Percentiles rank a stretch among this genome's conserved stretches.
These are phyloP conservation scores for Datisca glomerata DNA, from an alignment of 306 rosid genomes.

Conservation along the genomic window DNA sequence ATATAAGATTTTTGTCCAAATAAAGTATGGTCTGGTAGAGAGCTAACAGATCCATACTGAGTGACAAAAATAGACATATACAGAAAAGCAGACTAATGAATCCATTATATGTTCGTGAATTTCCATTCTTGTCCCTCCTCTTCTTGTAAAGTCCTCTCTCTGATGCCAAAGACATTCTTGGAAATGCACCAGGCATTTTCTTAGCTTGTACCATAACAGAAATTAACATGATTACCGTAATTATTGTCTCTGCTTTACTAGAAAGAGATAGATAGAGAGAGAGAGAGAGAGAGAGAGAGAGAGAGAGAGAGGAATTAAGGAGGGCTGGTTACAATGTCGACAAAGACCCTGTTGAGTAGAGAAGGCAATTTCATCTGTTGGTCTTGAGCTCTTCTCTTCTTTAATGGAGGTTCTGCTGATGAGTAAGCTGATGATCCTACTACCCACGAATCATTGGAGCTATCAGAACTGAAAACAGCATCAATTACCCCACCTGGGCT, in stretches of 20 bases:
- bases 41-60: conserved; percentile 23
- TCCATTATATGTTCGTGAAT: not conserved
- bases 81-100: conserved; percentile 1
- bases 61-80: conserved; percentile 6
- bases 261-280: not conserved
- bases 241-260: not conserved
- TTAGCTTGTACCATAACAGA: conserved; percentile 8
- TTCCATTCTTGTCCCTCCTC: conserved; percentile 34
- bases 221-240: conserved; percentile 11
- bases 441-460: conserved; percentile 77
- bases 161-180: conserved; percentile 40
- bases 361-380: conserved; percentile 46
- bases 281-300: conserved; percentile 2
- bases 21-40: conserved; percentile 36
- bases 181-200: conserved; percentile 19
- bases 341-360: conserved; percentile 35
- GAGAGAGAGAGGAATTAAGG: conserved; percentile 16
- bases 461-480: conserved; percentile 46
- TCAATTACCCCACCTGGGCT: conserved; percentile 86
- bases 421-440: conserved; percentile 43
- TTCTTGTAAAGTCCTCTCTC: conserved; percentile 17
- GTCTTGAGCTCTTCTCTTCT: conserved; percentile 53
- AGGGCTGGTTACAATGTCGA: conserved; percentile 44
- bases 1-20: conserved; percentile 37
- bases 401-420: conserved; percentile 37